Evolutionary conservation across 768 basidiomycete species (phyloP).

Genomic region (Rubroboletus satanas): DNA sequence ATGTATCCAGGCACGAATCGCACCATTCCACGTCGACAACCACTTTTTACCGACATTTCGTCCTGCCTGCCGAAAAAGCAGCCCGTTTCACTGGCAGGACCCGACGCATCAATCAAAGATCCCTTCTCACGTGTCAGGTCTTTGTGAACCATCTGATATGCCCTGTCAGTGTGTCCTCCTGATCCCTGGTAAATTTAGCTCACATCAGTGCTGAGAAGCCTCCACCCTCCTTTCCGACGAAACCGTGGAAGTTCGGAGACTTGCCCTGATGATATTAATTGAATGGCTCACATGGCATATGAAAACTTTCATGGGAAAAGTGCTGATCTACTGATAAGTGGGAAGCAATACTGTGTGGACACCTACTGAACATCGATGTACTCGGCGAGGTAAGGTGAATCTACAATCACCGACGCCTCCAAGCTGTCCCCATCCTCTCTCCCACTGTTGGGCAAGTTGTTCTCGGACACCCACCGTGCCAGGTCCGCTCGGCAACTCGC

Average conservation of each 20-base stretch:
- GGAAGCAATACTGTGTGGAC: neutral
- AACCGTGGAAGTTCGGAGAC: neutral
- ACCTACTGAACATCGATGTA: slow-evolving; percentile 5
- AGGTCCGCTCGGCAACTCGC: neutral
- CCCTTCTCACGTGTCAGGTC: neutral
- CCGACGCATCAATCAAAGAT: too few relatives aligned
- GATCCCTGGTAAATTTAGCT: neutral
- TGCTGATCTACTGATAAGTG: neutral
- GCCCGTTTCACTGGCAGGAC: neutral
- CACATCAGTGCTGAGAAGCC: neutral
- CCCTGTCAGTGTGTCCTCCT: neutral
- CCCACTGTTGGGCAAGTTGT: too few relatives aligned
- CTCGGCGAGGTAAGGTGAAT: slow-evolving; percentile 9
- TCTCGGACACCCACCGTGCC: neutral
- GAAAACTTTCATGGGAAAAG: too few relatives aligned
- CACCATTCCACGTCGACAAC: neutral
- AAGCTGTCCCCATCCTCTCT: neutral
- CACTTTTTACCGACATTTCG: neutral
- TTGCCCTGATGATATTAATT: too few relatives aligned
- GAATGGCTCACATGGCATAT: too few relatives aligned
- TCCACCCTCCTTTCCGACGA: neutral
- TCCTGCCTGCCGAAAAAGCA: neutral
- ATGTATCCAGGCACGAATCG: neutral
- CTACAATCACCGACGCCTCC: slow-evolving; percentile 4
- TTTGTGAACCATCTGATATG: neutral